These are phyloP conservation scores for Neurospora sp. DNA, from an alignment of 2,329 filamentous ascomycete species.

Conservation along the genomic window DNA sequence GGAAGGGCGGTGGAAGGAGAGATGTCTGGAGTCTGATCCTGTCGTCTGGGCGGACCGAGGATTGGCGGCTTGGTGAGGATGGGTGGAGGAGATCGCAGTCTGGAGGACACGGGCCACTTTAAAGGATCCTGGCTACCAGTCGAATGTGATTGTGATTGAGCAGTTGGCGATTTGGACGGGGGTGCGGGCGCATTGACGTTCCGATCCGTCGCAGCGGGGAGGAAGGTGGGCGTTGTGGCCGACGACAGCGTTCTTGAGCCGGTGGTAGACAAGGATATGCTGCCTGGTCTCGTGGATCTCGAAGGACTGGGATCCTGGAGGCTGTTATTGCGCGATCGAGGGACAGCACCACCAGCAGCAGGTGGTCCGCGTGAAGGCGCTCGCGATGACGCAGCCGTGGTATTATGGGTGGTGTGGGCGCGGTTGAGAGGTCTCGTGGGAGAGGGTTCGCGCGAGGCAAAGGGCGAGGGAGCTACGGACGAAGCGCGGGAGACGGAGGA, in stretches of 20 bases:
- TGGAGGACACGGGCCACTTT: constrained; percentile 68
- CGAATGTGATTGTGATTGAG: constrained; percentile 23
- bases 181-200: constrained; percentile 51
- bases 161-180: constrained; percentile 44
- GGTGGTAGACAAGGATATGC: constrained; percentile 51
- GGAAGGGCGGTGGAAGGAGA: constrained; percentile 21
- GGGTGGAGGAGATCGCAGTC: constrained; percentile 68
- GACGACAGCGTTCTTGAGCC: constrained; percentile 57
- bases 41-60: constrained; percentile 33
- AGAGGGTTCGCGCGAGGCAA: constrained; percentile 35
- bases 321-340: constrained; percentile 56
- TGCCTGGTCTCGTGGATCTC: constrained; percentile 38
- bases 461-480: constrained; percentile 22
- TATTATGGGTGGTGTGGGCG: constrained; percentile 6
- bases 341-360: constrained; percentile 24
- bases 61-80: constrained; percentile 33
- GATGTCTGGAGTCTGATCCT: constrained; percentile 26
- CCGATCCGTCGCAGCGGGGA: constrained; percentile 49
- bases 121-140: background rate
- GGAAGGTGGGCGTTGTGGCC: constrained; percentile 55
- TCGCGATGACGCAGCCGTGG: constrained; percentile 8
- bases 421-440: constrained; percentile 32
- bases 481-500: constrained; percentile 10
- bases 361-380: constrained; percentile 18
- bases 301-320: constrained; percentile 53